Evolutionary conservation across 306 rosid genomes (phyloP), one percentile per base, ranked within the genome.

Genomic region (Gastrolobium bilobum): DNA sequence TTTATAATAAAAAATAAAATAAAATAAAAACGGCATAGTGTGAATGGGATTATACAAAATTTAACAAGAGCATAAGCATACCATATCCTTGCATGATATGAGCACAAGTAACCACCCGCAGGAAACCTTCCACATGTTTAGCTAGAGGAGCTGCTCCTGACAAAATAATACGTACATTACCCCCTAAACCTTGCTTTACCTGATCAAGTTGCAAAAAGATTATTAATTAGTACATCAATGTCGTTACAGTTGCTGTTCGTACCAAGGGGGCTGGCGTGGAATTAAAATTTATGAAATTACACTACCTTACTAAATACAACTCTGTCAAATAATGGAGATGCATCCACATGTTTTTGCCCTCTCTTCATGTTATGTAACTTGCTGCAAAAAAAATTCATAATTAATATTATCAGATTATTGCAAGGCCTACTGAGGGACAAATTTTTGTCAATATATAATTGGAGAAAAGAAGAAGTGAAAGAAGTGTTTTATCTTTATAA

Each of bases 81-180:
- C 98, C 98, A 78, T 94, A 94, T 92, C 98, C 98, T 87, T 94
- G 98, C 71, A 94, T 60, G 80, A 94, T 88, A 80, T 86, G 91
- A 81, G 93, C 88, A 74, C 98, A 94, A 2, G 97, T 51, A 65
- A 94, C 98, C 50, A 94, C 97, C 65, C 96, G 88, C 34, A 94
- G 82, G 87, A 80, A 94, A 70, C 89, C 51, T 85, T 94, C 98
- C 8, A 94, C 94, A 33, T 94, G 96, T 67, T 53, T 39, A 10
- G 97, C 81, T 47, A 94, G 92, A 73, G 98, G 98, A 43, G 98
- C 98, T 61, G 92, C 98, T 81, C 97, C 98, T 43, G 98, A 94
- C 65, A 94, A 84, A 82, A 94, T 83, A 62, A 94, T 85, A 42
- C 98, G 90, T 15, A 94, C 93, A 0, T 71, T 88, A 70, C 98